Percentiles rank a stretch among this genome's conserved stretches.
Conservation (phyloP, 768 basidiomycete genomes). For the Mycena epipterygia region DNA sequence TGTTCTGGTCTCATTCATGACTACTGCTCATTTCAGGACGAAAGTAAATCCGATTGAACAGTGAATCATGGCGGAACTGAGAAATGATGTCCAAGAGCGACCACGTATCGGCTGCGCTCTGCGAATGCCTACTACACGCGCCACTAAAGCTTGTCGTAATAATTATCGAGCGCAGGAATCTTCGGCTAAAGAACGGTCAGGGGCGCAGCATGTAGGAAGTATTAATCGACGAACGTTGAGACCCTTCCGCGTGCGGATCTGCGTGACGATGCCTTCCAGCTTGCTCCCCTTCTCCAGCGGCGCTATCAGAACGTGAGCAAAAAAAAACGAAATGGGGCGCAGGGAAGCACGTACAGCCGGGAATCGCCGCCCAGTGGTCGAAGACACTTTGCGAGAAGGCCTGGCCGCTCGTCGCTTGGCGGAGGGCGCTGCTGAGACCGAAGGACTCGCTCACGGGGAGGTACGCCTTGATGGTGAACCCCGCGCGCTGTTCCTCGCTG, state of each 20-base stretch:
- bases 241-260: slow-evolving; percentile 93
- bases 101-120: too few species aligned
- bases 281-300: slow-evolving; percentile 93
- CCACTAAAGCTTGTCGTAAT: slow-evolving; percentile 88
- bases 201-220: not conserved
- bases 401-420: slow-evolving; percentile 92
- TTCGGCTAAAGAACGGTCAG: slow-evolving; percentile 73
- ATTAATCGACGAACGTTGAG: slow-evolving; percentile 75
- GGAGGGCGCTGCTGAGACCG: slow-evolving; percentile 97
- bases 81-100: too few species aligned
- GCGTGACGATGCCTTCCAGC: slow-evolving; percentile 84
- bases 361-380: slow-evolving; percentile 92
- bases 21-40: too few species aligned
- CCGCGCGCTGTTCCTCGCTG: slow-evolving; percentile 95
- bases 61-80: too few species aligned
- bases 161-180: slow-evolving; percentile 86
- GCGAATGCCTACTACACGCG: too few species aligned
- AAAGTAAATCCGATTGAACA: too few species aligned
- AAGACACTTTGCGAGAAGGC: slow-evolving; percentile 98
- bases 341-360: slow-evolving; percentile 70
- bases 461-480: slow-evolving; percentile 99
- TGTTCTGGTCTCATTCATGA: too few species aligned
- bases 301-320: slow-evolving; percentile 50
- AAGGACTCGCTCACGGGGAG: slow-evolving; percentile 93
- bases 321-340: not conserved